A percentile compares a stretch with the other conserved stretches of the same genome.
phyloP scores from a whole-genome alignment of 257 asterid species.

The Coffea eugenioides region DNA sequence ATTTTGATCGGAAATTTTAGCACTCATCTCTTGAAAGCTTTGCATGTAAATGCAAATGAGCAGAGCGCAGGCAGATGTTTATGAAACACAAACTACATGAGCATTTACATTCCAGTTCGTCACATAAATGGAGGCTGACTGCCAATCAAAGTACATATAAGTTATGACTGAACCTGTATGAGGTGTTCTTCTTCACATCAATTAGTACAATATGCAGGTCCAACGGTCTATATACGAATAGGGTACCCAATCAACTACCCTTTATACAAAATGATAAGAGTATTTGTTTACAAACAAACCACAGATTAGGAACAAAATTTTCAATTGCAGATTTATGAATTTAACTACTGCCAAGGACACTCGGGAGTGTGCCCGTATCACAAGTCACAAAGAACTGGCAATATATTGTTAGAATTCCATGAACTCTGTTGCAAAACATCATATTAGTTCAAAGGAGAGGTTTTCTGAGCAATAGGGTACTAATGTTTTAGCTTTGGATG shows the following conservation, averaged over 20 bases:
- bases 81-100: conserved; percentile 7
- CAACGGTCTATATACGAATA: neutral
- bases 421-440: neutral
- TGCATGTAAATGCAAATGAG: conserved; percentile 23
- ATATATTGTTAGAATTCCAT: neutral
- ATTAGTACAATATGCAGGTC: neutral
- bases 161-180: neutral
- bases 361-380: neutral
- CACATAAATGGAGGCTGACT: neutral
- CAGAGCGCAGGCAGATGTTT: conserved; percentile 17
- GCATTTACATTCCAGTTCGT: neutral
- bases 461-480: neutral
- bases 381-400: neutral
- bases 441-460: neutral
- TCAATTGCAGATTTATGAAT: neutral
- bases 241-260: neutral
- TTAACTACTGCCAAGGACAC: neutral
- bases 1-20: neutral
- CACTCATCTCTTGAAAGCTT: conserved; percentile 7
- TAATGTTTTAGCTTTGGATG: neutral
- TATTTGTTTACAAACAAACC: neutral
- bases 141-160: neutral
- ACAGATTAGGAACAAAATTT: neutral
- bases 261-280: neutral
- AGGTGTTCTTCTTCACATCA: neutral